Evolutionary conservation across 495 filamentous ascomycete species (phyloP).

Genomic region (Xylaria bambusicola): DNA sequence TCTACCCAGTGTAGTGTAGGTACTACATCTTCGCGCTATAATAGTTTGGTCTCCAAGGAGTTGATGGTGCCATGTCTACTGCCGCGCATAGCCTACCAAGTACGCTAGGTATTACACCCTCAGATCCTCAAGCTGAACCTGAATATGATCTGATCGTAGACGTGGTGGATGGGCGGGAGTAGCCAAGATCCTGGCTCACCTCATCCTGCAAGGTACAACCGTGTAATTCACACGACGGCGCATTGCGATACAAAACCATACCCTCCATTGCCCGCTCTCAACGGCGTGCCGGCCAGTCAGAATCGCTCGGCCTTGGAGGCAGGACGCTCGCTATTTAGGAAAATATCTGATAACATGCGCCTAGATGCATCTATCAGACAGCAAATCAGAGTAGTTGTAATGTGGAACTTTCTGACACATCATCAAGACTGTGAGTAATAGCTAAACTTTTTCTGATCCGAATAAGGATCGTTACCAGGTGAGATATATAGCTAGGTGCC

Average conservation of each 20-base stretch:
- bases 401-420: slow-evolving; percentile 1
- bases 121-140: slow-evolving; percentile 8
- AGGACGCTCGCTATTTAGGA: neutral
- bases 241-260: neutral
- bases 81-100: too few relatives aligned
- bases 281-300: neutral
- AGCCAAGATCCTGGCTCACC: slow-evolving; percentile 15
- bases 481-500: neutral
- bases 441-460: neutral
- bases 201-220: slow-evolving; percentile 18
- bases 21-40: too few relatives aligned
- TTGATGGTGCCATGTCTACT: neutral
- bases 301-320: too few relatives aligned
- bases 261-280: neutral
- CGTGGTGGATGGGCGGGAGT: slow-evolving; percentile 1
- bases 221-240: neutral
- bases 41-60: neutral
- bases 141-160: slow-evolving; percentile 17
- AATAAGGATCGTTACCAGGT: neutral
- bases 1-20: too few relatives aligned
- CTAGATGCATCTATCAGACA: slow-evolving; percentile 6
- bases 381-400: neutral
- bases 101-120: too few relatives aligned
- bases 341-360: neutral
- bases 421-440: neutral